Conservation (phyloP, 805 yeast genomes). For the Debaryomyces maramus region DNA sequence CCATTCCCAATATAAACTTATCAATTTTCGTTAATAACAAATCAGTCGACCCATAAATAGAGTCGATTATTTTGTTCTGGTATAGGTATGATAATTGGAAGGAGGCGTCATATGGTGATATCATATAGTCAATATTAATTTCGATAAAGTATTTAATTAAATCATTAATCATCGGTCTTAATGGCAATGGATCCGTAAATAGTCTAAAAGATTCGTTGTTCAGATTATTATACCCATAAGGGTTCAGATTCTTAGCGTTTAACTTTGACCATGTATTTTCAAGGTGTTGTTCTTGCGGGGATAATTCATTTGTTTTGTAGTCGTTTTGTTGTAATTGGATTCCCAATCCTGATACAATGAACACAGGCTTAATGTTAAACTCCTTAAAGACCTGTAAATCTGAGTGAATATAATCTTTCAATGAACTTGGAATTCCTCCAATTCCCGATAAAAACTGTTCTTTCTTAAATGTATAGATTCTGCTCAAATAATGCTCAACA, state of each 20-base stretch:
- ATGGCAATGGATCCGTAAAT: conserved; percentile 47
- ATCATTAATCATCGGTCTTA: conserved; percentile 52
- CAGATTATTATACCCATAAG: conserved; percentile 18
- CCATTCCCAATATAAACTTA: conserved; percentile 71
- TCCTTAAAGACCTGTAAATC: conserved; percentile 64
- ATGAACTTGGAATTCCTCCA: conserved; percentile 75
- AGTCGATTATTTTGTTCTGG: conserved; percentile 58
- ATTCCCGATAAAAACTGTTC: conserved; percentile 74
- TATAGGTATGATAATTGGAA: conserved; percentile 75
- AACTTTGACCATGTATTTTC: conserved; percentile 42
- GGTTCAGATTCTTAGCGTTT: conserved; percentile 23
- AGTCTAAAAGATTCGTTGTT: conserved; percentile 53
- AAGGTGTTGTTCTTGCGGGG: conserved; percentile 40
- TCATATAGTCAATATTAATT: conserved; percentile 59
- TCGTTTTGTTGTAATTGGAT: conserved; percentile 34
- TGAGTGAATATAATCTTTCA: conserved; percentile 54
- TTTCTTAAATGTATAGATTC: conserved; percentile 59
- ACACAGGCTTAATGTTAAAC: conserved; percentile 70
- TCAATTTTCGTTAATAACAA: conserved; percentile 64
- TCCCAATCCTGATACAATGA: conserved; percentile 71
- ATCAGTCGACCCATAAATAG: conserved; percentile 84
- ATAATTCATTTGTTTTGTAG: conserved; percentile 34
- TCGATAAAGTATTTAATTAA: conserved; percentile 58
- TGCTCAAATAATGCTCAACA: conserved; percentile 71
- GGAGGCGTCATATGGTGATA: conserved; percentile 82